Conservation (phyloP, 495 filamentous ascomycete species). For the Aspergillus taichungensis region DNA sequence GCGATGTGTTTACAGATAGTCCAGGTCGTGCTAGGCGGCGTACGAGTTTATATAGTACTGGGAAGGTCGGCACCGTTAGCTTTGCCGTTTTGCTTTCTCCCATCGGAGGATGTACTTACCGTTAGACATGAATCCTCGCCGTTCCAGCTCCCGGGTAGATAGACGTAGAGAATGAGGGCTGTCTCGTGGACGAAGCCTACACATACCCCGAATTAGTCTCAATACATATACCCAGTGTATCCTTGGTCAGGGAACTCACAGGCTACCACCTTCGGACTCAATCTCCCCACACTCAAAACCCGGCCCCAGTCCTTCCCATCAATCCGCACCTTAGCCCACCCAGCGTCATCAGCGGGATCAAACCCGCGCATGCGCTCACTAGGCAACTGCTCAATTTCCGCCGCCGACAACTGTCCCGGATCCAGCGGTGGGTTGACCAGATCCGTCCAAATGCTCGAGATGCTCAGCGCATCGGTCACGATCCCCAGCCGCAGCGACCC, state of each 20-base stretch:
- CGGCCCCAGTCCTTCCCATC: constrained; percentile 88
- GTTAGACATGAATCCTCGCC: constrained; percentile 71
- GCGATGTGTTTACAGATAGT: background rate
- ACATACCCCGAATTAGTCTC: background rate
- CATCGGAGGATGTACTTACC: constrained; percentile 35
- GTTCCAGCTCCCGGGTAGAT: constrained; percentile 63
- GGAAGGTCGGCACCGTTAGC: background rate
- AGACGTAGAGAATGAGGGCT: constrained; percentile 88
- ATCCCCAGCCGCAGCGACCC: constrained; percentile 72
- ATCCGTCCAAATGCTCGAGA: constrained; percentile 72
- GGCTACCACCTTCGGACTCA: constrained; percentile 86
- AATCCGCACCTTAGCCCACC: constrained; percentile 78
- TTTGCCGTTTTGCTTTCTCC: background rate
- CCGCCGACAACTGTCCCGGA: constrained; percentile 56
- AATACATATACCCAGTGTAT: background rate
- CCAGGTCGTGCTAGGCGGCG: constrained; percentile 15
- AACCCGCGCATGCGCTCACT: constrained; percentile 56
- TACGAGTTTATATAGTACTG: constrained; percentile 58
- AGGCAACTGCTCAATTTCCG: constrained; percentile 59
- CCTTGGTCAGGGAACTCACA: constrained; percentile 41
- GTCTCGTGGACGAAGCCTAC: constrained; percentile 62
- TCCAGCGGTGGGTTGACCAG: constrained; percentile 80
- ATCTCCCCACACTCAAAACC: constrained; percentile 78
- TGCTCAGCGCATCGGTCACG: constrained; percentile 68
- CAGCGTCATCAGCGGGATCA: constrained; percentile 46